phyloP scores from a whole-genome alignment of 164 flowering plant species.

The Platanus orientalis region DNA sequence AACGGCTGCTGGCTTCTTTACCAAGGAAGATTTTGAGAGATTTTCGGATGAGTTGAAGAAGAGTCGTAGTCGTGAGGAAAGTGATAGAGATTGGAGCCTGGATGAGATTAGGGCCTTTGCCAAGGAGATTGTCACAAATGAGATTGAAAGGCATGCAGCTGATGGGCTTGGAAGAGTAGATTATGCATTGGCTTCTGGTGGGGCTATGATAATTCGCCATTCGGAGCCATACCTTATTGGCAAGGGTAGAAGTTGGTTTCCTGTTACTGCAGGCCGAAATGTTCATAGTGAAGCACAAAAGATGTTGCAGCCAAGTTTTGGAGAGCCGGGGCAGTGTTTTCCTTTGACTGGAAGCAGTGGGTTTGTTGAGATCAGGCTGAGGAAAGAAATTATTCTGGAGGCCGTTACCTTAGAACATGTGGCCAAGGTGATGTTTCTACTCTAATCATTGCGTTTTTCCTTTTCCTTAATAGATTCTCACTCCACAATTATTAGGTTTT shows the following conservation, averaged over 20 bases:
- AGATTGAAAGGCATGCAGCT: slow-evolving; percentile 77
- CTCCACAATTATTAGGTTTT: no score
- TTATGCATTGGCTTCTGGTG: slow-evolving; percentile 70
- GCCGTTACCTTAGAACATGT: slow-evolving; percentile 89
- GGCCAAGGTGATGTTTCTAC: slow-evolving; percentile 49
- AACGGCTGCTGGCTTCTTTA: slow-evolving; percentile 26
- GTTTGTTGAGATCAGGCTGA: slow-evolving; percentile 61
- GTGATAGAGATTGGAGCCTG: slow-evolving; percentile 33
- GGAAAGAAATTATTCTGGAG: slow-evolving; percentile 67
- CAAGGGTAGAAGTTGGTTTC: slow-evolving; percentile 30
- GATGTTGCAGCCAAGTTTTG: slow-evolving; percentile 85
- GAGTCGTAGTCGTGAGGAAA: slow-evolving; percentile 1
- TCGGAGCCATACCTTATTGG: slow-evolving; percentile 46
- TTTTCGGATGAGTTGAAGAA: slow-evolving; percentile 43
- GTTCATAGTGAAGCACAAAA: slow-evolving; percentile 46
- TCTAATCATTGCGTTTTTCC: no score
- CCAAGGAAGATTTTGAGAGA: slow-evolving; percentile 49
- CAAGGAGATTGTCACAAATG: slow-evolving; percentile 58
- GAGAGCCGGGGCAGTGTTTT: slow-evolving; percentile 90
- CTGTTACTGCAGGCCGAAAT: slow-evolving; percentile 1
- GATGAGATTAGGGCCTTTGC: slow-evolving; percentile 59
- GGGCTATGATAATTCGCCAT: slow-evolving; percentile 59
- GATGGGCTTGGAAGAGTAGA: slow-evolving; percentile 86
- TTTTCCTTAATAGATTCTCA: no score
- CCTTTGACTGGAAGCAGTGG: slow-evolving; percentile 71